Evolutionary conservation across 1,284 basidiomycete species (phyloP), one percentile per base, ranked within the genome.

Genomic region (Leucoagaricus sp.): DNA sequence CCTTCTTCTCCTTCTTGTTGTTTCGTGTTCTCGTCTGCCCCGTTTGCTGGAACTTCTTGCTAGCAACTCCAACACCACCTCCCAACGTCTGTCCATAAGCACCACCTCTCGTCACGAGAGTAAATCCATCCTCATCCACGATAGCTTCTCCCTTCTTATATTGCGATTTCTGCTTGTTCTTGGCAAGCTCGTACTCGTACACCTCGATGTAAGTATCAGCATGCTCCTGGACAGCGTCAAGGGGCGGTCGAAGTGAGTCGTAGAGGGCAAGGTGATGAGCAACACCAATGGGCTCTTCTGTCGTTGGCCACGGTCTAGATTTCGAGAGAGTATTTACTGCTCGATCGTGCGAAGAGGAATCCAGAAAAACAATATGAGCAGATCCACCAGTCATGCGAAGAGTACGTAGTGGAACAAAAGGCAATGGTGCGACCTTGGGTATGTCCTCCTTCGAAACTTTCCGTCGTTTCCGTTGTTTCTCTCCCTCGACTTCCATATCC

Each of bases 51-150:
- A 93, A 93, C 52, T 73, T 72, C 68, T 89, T 89, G 67, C 81
- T 90, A 25, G 91, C 91, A 28, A 94, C 89, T 2, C 77, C 82
- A 17, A 92, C 87, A 1, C 89, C 89, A 8, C 91, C 91, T 31
- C 91, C 91, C 2, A 91, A 73, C 0, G 92, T 93, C 65, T 93
- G 82, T 2, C 94, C 93, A 66, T 94, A 94, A 25, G 89, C 87
- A 6, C 94, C 94, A 8, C 92, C 91, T 28, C 93, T 81, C 23
- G 89, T 91, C 28, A 96, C 94, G 9, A 96, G 82, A 10, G 93
- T 95, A 70, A 96, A 96, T 0, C 94, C 94, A 62, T 96, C 94
- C 61, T 92, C 92, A 70, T 96, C 94, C 47, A 95, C 90, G 56
- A 95, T 81, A 10, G 91, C 89, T 66, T 91, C 89, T 28, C 90